Evolutionary conservation across 768 basidiomycete genomes (phyloP).

Genomic region (Filobasidium wieringae): DNA sequence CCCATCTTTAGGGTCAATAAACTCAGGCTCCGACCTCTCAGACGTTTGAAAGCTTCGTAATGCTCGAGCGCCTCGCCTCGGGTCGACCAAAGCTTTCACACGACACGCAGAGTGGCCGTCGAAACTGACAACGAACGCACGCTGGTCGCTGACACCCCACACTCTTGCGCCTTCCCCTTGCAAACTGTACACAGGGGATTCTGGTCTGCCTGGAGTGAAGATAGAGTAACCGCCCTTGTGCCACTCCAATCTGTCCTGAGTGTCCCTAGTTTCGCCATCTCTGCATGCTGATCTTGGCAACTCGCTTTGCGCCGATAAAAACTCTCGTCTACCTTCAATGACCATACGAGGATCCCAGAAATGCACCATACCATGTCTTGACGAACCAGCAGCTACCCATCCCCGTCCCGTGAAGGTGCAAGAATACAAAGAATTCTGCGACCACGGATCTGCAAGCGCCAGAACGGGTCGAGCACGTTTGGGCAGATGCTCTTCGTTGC

Average conservation of each 20-base stretch:
- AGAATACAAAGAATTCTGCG: conserved; percentile 11
- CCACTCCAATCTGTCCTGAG: neutral
- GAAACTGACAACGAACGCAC: conserved; percentile 9
- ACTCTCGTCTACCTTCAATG: neutral
- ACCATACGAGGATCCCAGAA: conserved; percentile 12
- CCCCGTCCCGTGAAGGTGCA: conserved; percentile 7
- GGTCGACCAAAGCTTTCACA: no score
- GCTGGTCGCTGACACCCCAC: conserved; percentile 10
- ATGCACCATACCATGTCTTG: conserved; percentile 9
- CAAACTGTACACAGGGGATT: conserved; percentile 12
- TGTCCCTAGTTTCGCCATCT: neutral
- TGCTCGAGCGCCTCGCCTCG: no score
- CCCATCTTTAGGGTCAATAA: no score
- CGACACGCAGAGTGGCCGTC: no score
- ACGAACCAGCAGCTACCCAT: conserved; percentile 3
- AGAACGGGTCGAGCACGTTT: neutral
- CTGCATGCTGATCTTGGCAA: neutral
- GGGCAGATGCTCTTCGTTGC: neutral
- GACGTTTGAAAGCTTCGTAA: no score
- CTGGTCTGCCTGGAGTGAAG: conserved; percentile 8
- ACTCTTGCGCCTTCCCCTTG: conserved; percentile 11
- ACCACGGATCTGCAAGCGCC: conserved; percentile 12
- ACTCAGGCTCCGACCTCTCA: no score
- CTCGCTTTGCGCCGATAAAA: neutral
- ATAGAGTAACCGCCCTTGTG: conserved; percentile 7